Evolutionary conservation across 345 rosid genomes (phyloP), one percentile per base, ranked within the genome.

Genomic region (Nasturtium officinale): DNA sequence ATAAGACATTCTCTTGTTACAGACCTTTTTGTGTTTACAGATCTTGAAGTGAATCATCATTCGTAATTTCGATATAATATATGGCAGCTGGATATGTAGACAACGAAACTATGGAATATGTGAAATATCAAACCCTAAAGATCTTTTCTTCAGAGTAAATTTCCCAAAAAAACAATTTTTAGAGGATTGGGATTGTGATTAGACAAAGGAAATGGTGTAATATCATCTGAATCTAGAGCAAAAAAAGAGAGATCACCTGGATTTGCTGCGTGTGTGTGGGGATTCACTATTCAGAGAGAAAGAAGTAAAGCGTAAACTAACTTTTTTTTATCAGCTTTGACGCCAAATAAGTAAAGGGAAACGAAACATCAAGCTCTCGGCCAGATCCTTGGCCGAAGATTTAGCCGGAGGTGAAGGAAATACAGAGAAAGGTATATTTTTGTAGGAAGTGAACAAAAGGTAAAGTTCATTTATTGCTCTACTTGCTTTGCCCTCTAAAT

Each of bases 331-430:
- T 50, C 80, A 58, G 80, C 76, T 77, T 77, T 65, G 11, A 77
- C 61, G 72, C 63, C 33, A 77, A 65, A 16, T 40, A 59, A 57
- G 76, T 57, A 23, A 30, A 77, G 12, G 54, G 9, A 45, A 23
- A 77, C 9, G 40, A 66, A 57, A 32, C 67, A 58, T 51, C 38
- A 59, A 71, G 64, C 69, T 65, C 63, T 30, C 2, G 2, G 68
- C 30, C 76, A 56, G 72, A 65, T 64, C 54, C 7, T 58, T 60
- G 64, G 80, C 80, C 73, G 73, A 67, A 64, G 72, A 76, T 68
- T 68, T 67, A 53, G 69, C 69, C 58, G 35, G 61, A 64, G 62
- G 56, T 28, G 61, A 16, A 77, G 72, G 69, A 46, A 35, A 57
- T 17, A 47, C 16, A 5, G 61, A 57, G 52, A 65, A 40, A 77